These are phyloP conservation scores for Lachnellula subtilissima DNA, from an alignment of 2,329 filamentous ascomycete species.

Conservation along the genomic window DNA sequence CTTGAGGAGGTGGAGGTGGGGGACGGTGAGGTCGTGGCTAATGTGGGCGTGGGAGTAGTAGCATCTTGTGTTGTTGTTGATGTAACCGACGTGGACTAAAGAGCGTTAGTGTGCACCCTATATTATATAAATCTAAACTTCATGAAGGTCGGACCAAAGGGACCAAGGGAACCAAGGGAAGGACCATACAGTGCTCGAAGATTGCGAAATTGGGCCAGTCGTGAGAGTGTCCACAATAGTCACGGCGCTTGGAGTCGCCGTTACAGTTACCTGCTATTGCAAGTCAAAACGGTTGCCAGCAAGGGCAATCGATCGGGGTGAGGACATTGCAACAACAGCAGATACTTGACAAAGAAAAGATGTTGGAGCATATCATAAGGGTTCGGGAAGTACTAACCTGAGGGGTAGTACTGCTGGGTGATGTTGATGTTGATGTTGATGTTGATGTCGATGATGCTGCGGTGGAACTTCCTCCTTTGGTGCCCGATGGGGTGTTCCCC, in stretches of 20 bases:
- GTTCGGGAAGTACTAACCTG: constrained; percentile 22
- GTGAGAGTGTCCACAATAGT: constrained; percentile 17
- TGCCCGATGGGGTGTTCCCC: constrained; percentile 51
- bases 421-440: constrained; percentile 1
- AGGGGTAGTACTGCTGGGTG: not conserved
- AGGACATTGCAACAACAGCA: not conserved
- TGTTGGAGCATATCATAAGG: not conserved
- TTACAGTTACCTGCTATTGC: constrained; percentile 28
- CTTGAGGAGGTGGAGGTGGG: constrained; percentile 11
- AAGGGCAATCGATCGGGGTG: constrained; percentile 14
- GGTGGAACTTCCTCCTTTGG: constrained; percentile 29
- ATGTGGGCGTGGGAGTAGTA: constrained; percentile 5
- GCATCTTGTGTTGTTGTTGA: constrained; percentile 1
- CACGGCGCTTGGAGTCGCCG: constrained; percentile 28
- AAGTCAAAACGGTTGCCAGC: constrained; percentile 31
- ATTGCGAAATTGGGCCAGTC: constrained; percentile 5
- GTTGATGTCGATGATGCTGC: constrained; percentile 9
- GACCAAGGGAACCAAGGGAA: constrained; percentile 7
- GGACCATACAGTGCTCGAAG: not conserved
- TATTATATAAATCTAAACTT: not conserved
- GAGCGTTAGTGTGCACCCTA: not conserved
- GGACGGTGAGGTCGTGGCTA: not conserved
- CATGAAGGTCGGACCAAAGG: constrained; percentile 4
- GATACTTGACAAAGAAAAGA: no score
- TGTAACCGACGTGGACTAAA: not conserved